These are phyloP conservation scores for Lasiodiplodia citricola DNA, from an alignment of 2,329 filamentous ascomycete genomes.

Conservation along the genomic window DNA sequence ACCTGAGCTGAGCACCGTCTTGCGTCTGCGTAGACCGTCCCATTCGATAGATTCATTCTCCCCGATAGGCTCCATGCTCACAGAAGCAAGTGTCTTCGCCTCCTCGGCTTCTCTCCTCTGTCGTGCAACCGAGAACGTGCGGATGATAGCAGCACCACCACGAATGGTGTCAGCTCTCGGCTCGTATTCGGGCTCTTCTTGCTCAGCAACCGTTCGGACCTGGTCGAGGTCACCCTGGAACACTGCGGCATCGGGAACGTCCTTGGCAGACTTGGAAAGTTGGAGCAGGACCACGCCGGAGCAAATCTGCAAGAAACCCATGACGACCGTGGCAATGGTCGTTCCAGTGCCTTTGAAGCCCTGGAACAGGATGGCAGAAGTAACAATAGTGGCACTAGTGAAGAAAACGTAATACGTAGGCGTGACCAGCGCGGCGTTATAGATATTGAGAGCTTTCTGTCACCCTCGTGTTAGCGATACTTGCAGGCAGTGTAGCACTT, in stretches of 20 bases:
- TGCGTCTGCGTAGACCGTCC: conserved; percentile 84
- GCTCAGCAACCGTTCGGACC: conserved; percentile 91
- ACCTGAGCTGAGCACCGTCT: conserved; percentile 59
- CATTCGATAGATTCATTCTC: conserved; percentile 87
- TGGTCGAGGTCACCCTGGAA: conserved; percentile 94
- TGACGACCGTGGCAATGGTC: conserved; percentile 84
- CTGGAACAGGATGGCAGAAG: conserved; percentile 87
- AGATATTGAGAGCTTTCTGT: conserved; percentile 97
- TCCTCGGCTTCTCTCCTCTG: conserved; percentile 82
- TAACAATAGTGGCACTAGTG: conserved; percentile 92
- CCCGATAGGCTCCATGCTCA: conserved; percentile 77
- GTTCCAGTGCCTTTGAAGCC: conserved; percentile 87
- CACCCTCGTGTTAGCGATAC: conserved; percentile 38
- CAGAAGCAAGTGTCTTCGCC: conserved; percentile 76
- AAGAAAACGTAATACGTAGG: conserved; percentile 99
- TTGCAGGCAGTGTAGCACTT: background rate
- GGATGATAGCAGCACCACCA: conserved; percentile 84
- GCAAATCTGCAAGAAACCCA: conserved; percentile 94
- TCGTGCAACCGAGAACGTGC: conserved; percentile 76
- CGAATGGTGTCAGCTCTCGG: conserved; percentile 96
- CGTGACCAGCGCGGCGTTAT: conserved; percentile 95
- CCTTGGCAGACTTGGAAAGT: conserved; percentile 97
- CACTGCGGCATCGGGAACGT: conserved; percentile 90
- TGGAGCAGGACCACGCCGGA: conserved; percentile 90
- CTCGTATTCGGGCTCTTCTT: conserved; percentile 94